A percentile compares a stretch with the other conserved stretches of the same genome.
Evolutionary conservation across 768 basidiomycete genomes (phyloP).

Genomic region (Dentipellis fragilis): DNA sequence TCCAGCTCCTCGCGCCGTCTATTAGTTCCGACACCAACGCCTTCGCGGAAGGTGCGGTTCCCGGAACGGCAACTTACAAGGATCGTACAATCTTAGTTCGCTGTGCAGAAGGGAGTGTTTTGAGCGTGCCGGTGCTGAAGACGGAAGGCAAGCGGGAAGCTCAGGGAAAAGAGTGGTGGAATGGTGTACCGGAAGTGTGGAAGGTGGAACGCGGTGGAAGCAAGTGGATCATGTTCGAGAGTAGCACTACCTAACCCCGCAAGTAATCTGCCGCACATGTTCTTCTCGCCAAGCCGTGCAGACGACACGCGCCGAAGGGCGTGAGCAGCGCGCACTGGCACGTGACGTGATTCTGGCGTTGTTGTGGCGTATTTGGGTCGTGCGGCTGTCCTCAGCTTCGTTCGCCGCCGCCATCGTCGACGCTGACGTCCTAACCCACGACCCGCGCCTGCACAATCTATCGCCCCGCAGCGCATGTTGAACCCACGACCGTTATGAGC

Average conservation of each 20-base stretch:
- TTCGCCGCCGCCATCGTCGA: too few relatives aligned
- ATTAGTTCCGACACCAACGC: neutral
- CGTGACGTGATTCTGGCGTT: neutral
- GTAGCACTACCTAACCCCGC: neutral
- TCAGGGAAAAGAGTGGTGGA: conserved; percentile 66
- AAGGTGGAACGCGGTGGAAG: neutral
- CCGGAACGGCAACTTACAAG: neutral
- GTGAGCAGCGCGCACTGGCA: neutral
- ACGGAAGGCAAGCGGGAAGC: conserved; percentile 48
- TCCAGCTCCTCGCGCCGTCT: neutral
- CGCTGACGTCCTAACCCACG: too few relatives aligned
- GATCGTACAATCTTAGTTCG: conserved; percentile 22
- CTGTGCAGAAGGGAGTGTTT: conserved; percentile 40
- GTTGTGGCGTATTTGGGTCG: neutral
- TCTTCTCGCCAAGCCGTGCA: neutral
- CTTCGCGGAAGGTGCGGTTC: neutral
- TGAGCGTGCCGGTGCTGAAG: conserved; percentile 47
- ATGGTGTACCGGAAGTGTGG: conserved; percentile 30
- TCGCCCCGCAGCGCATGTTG: neutral
- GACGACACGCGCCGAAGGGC: neutral
- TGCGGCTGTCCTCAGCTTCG: neutral
- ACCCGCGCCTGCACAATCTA: too few relatives aligned
- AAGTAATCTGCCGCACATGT: neutral
- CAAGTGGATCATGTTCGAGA: neutral
- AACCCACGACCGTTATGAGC: neutral